These are phyloP conservation scores for Teunomyces stri DNA, from an alignment of 805 yeast species.

Conservation along the genomic window DNA sequence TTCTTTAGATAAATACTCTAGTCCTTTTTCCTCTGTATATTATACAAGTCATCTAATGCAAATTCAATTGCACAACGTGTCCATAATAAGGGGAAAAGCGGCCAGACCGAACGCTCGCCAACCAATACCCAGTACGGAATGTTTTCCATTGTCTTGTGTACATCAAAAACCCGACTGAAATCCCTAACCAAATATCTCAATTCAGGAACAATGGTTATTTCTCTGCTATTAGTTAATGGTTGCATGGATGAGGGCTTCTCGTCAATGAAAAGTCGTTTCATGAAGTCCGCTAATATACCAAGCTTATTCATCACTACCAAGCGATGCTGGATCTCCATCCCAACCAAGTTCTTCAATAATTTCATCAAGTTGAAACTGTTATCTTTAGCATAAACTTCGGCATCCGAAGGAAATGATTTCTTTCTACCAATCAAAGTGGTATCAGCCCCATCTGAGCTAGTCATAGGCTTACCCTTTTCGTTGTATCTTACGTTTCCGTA, in stretches of 20 bases:
- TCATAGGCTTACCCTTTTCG: not conserved
- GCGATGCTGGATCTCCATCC: conserved; percentile 82
- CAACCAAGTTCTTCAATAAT: conserved; percentile 51
- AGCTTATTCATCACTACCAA: conserved; percentile 74
- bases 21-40: conserved; percentile 34
- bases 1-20: conserved; percentile 37
- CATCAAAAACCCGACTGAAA: conserved; percentile 75
- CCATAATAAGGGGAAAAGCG: conserved; percentile 77
- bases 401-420: conserved; percentile 31
- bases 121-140: conserved; percentile 86
- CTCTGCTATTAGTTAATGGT: conserved; percentile 59
- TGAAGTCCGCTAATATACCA: conserved; percentile 66
- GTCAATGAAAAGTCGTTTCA: conserved; percentile 79
- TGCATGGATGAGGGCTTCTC: conserved; percentile 73
- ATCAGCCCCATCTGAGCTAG: not conserved
- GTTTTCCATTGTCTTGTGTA: conserved; percentile 64
- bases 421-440: conserved; percentile 23
- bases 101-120: conserved; percentile 95
- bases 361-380: conserved; percentile 30
- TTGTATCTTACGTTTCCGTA: conserved; percentile 30
- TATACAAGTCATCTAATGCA: conserved; percentile 74
- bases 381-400: conserved; percentile 32
- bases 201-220: conserved; percentile 89
- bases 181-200: conserved; percentile 66
- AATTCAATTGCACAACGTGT: conserved; percentile 89